A percentile compares a stretch with the other conserved stretches of the same genome.
Conservation (phyloP, 225 moss, liverwort and hornwort species). For the Physcomitrellopsis africana region DNA sequence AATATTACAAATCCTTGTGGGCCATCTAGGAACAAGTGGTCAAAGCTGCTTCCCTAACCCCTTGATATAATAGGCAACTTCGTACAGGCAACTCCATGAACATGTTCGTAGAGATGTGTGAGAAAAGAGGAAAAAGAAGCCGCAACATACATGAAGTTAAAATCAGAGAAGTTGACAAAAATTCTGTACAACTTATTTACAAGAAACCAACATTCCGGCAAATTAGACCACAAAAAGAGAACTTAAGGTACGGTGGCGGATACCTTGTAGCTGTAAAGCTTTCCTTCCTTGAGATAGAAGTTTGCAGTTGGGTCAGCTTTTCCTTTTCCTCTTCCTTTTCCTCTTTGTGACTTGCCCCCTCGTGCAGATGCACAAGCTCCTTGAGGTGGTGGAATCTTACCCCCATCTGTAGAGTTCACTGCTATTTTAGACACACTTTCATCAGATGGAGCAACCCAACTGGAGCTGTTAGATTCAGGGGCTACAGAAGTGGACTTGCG, state of each 20-base stretch:
- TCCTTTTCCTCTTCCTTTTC: slow-evolving; percentile 54
- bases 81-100: slow-evolving; percentile 5
- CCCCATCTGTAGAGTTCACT: slow-evolving; percentile 36
- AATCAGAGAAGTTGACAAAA: slow-evolving; percentile 3
- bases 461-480: slow-evolving; percentile 30
- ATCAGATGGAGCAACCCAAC: slow-evolving; percentile 30
- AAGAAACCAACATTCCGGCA: neutral
- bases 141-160: neutral
- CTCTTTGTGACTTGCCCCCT: slow-evolving; percentile 68
- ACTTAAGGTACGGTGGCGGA: neutral
- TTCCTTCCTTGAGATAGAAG: slow-evolving; percentile 90
- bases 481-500: slow-evolving; percentile 33
- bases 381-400: slow-evolving; percentile 31
- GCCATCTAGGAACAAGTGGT: slow-evolving; percentile 6
- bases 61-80: slow-evolving; percentile 4
- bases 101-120: neutral
- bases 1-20: neutral
- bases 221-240: slow-evolving; percentile 13
- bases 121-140: neutral
- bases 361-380: slow-evolving; percentile 39
- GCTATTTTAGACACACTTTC: slow-evolving; percentile 30
- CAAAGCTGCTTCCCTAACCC: neutral
- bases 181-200: neutral
- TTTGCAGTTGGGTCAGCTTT: slow-evolving; percentile 68
- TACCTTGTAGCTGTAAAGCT: slow-evolving; percentile 92